Base-by-base conservation (phyloP, 2,329 filamentous ascomycete species). In the Monilinia vaccinii-corymbosi region DNA sequence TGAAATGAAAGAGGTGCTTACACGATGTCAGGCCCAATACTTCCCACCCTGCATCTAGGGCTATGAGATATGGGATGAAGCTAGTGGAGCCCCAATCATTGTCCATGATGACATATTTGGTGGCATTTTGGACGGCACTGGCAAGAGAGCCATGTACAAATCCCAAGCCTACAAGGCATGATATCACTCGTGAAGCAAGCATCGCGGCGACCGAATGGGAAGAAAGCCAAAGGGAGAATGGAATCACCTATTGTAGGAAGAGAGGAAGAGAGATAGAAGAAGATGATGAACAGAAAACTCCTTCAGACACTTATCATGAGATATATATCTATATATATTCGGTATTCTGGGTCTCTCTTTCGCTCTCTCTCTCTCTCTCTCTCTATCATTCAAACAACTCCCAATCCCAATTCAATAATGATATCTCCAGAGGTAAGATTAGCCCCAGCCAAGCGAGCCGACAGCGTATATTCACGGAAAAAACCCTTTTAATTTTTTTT, bases 31-130 rank as follows among this genome's bases (percentile, higher is more conserved):
- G 62, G 4, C 73, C 77, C 1, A 80, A 68, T 13, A 79, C 68
- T 32, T 79, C 72, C 67, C 75, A 75, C 32, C 73, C 74, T 5
- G 73, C 74, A 51, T 77, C 73, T 3, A 79, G 67, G 14, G 76
- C 75, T 58, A 78, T 67, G 4, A 79, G 69, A 63, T 74, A 77
- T 0, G 76, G 73, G 18, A 77, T 73, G 65, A 77, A 78, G 7
- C 71, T 74, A 1, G 71, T 69, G 1, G 74, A 67, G 44, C 69
- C 70, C 75, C 75, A 79, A 67, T 79, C 76, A 63, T 78, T 59
- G 18, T 59, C 57, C 57, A 59, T 53, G n/a, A 59, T 59, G 18
- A 59, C 57, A 31, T 59, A 59, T 53, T 59, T 59, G 36, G 47
- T 55, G 0, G 51, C n/a, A 44, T 55, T 55, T 5, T 2, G 44